Base-by-base conservation (phyloP, 768 basidiomycete species). In the Boletus pseudo-olivaceus region DNA sequence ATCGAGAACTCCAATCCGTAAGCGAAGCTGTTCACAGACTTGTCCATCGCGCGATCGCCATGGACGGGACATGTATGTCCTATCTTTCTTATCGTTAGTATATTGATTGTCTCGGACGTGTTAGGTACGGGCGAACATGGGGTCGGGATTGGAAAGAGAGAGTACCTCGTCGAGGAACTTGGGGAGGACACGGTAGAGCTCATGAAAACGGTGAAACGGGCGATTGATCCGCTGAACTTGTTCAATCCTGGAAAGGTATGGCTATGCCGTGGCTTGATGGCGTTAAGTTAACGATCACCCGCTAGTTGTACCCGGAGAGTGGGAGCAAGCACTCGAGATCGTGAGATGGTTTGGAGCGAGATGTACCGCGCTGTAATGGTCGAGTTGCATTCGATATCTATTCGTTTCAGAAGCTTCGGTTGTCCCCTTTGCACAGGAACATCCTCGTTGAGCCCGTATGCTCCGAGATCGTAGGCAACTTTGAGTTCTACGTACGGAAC, bases 101-200 rank as follows among this genome's bases (percentile, higher is more conserved):
- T 26, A 32, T 35, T 39, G 17, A 60, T n/a, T 32, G 11, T 52
- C 49, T 50, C 23, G 29, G 27, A 23, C 5, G 23, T 12, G 26
- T 10, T 56, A 90, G 87, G 87, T 60, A 90, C 88, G 4, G 90
- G 90, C 9, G 91, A 94, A 67, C 92, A 94, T 67, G 92, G 92
- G 0, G 87, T 94, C 14, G 92, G 93, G 1, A 70, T 93, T 7
- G 92, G 92, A 10, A 94, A 94, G 74, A 87, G 83, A 61, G 82
- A 88, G 63, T 96, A 90, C 68, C 79, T 98, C 2, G 67, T 74
- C 17, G 78, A 85, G n/a, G 95, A 98, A 67, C 79, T 98, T 1
- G 95, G 95, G 0, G 75, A 75, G 43, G 85, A 83, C 5, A 95
- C 93, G 0, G 85, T 97, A 11, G 81, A 83, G 44, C 73, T 96